Evolutionary conservation across 2,329 filamentous ascomycete genomes (phyloP).

Genomic region (Hypoxylon sp.): DNA sequence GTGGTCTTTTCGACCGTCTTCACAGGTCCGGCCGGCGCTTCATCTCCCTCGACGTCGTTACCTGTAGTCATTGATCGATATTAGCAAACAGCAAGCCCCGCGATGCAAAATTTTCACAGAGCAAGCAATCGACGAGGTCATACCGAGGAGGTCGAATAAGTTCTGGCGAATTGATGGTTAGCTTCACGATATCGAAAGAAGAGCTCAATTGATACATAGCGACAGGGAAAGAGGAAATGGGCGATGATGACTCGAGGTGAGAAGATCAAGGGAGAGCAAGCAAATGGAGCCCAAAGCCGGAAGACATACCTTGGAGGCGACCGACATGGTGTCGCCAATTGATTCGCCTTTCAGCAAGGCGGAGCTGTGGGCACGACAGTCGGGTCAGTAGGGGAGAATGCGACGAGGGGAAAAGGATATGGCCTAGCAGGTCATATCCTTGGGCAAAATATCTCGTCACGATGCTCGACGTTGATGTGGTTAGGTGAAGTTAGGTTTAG

Average conservation of each 20-base stretch:
- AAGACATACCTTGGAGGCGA: slow-evolving; percentile 69
- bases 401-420: slow-evolving; percentile 51
- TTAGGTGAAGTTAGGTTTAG: slow-evolving; percentile 28
- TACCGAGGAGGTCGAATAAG: slow-evolving; percentile 99
- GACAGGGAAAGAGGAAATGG: background rate
- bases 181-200: slow-evolving; percentile 38
- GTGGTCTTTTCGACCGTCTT: slow-evolving; percentile 90
- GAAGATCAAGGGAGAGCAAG: slow-evolving; percentile 35
- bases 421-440: slow-evolving; percentile 56
- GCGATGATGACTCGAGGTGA: slow-evolving; percentile 11
- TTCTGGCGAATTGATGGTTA: slow-evolving; percentile 71
- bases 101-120: slow-evolving; percentile 45
- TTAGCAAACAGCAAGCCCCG: slow-evolving; percentile 42
- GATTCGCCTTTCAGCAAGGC: slow-evolving; percentile 67
- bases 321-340: slow-evolving; percentile 71
- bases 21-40: slow-evolving; percentile 83
- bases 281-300: slow-evolving; percentile 1
- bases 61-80: slow-evolving; percentile 58
- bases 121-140: slow-evolving; percentile 52
- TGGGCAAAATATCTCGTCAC: slow-evolving; percentile 38
- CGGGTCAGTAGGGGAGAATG: slow-evolving; percentile 47
- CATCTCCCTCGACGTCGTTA: slow-evolving; percentile 72
- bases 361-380: slow-evolving; percentile 55
- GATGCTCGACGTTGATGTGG: slow-evolving; percentile 35
- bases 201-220: slow-evolving; percentile 11